These are phyloP conservation scores for Fraxinus paxiana DNA, from an alignment of 305 asterid species.

Conservation along the genomic window DNA sequence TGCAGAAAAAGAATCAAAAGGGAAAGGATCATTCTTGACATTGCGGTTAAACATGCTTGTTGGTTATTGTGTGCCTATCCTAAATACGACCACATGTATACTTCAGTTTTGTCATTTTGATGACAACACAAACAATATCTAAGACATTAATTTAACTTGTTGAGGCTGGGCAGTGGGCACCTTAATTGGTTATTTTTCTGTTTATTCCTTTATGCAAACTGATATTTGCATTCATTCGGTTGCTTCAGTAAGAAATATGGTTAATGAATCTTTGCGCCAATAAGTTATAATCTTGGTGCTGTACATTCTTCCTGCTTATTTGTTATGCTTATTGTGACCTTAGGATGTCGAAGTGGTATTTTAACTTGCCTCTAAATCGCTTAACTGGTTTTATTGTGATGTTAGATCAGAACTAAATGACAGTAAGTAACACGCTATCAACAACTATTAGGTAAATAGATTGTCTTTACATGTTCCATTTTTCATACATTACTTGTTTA, in stretches of 20 bases:
- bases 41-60: not conserved
- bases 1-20: not conserved
- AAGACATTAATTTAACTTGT: not conserved
- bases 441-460: not conserved
- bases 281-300: not conserved
- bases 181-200: not conserved
- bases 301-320: not conserved
- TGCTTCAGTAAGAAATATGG: not conserved
- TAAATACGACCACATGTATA: not conserved
- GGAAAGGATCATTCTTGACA: not conserved
- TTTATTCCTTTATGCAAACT: not conserved
- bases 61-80: not conserved
- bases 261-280: not conserved
- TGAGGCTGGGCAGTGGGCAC: not conserved
- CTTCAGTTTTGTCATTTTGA: not conserved
- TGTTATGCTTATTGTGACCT: not conserved
- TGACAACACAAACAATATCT: not conserved
- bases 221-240: not conserved
- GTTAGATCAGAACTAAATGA: not conserved
- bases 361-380: not conserved
- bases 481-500: not conserved
- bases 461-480: not conserved
- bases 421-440: not conserved
- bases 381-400: not conserved
- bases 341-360: not conserved